Evolutionary conservation across 139 green algal species (phyloP).

Genomic region (Micromonas commoda): DNA sequence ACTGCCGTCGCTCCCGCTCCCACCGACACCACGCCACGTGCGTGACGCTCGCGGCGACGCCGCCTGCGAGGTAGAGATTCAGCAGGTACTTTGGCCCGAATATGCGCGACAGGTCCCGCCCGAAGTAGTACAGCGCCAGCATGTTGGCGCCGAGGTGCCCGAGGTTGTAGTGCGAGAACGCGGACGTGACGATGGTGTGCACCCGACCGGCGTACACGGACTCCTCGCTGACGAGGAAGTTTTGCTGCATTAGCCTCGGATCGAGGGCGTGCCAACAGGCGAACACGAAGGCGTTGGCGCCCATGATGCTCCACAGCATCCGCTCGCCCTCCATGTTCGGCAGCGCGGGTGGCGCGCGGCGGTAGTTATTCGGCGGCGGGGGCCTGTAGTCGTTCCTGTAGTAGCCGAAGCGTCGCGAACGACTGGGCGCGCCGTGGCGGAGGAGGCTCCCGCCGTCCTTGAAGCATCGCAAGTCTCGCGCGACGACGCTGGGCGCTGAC

Average conservation of each 20-base stretch:
- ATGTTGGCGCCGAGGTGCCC: conserved; percentile 35
- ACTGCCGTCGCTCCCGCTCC: neutral
- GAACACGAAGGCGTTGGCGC: neutral
- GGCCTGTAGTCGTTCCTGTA: no score
- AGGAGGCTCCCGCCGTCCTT: no score
- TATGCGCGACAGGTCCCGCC: neutral
- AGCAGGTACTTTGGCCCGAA: neutral
- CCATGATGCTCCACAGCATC: neutral
- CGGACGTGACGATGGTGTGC: conserved; percentile 21
- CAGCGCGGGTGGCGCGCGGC: no score
- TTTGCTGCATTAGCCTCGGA: neutral
- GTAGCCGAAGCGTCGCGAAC: no score
- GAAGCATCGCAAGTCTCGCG: no score
- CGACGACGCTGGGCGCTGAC: no score
- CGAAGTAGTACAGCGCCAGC: conserved; percentile 39
- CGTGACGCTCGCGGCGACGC: conserved; percentile 17
- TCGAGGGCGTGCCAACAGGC: neutral
- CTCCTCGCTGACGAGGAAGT: conserved; percentile 11
- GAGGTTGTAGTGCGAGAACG: conserved; percentile 29
- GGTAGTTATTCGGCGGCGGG: no score
- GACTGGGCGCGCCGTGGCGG: no score
- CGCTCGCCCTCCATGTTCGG: neutral
- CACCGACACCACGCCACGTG: conserved; percentile 18
- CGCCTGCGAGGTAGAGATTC: conserved; percentile 24
- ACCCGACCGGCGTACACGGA: neutral